These are phyloP conservation scores for Avena sativa DNA, from an alignment of 176 grass and related monocot genomes.

Conservation along the genomic window DNA sequence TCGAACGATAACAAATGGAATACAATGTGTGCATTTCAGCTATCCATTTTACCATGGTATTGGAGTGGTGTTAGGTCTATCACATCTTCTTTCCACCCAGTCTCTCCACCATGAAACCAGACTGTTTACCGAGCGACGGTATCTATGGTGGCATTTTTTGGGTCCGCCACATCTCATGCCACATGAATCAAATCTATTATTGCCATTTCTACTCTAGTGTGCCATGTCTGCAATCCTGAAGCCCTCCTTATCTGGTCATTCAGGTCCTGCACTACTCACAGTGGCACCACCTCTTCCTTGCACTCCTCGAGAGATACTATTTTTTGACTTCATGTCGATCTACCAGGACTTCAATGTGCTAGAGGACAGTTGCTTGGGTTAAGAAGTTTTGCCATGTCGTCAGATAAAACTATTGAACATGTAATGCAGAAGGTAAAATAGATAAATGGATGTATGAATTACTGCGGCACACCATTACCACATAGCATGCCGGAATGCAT, in stretches of 20 bases:
- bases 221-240: background rate
- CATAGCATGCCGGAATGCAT: background rate
- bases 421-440: background rate
- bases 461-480: background rate
- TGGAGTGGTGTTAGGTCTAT: background rate
- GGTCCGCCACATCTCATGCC: background rate
- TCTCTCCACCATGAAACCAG: background rate
- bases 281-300: background rate
- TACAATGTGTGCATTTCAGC: background rate
- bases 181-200: background rate
- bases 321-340: background rate
- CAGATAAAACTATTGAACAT: conserved; percentile 1
- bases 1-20: background rate
- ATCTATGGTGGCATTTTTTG: background rate
- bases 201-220: background rate
- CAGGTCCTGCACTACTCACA: background rate
- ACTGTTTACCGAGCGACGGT: background rate
- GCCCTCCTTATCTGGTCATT: background rate
- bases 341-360: background rate
- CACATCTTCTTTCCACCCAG: background rate
- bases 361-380: background rate
- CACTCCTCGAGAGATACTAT: background rate
- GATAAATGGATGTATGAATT: background rate
- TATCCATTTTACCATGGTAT: background rate
- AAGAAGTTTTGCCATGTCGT: background rate